Base-by-base conservation (phyloP, 2,329 filamentous ascomycete species). In the Penicillium sp. region DNA sequence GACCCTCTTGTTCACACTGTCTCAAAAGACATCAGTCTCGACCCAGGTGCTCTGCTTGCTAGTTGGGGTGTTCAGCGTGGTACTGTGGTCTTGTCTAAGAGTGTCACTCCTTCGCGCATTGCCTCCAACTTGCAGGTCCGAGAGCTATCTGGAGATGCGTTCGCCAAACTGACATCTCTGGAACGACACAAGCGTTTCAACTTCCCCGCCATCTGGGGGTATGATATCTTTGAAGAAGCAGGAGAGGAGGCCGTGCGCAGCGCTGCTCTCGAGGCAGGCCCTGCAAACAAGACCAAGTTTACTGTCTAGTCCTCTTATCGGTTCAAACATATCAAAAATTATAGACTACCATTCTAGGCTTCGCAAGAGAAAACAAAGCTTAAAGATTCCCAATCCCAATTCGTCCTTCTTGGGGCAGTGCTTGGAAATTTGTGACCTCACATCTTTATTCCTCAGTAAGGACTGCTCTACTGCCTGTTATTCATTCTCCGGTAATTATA, bases 1-100 rank as follows among this genome's bases (percentile, higher is more conserved):
- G 84, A 84, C 67, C 79, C 83, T 0, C 77, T 86, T 5, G 75
- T 86, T 18, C 77, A 83, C 66, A 74, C 87, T 43, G 82, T 88
- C 6, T 80, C 85, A 67, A 83, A 83, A 74, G 82, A 84, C 63
- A 77, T 81, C 29, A 79, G 82, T n/a, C 80, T 80, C 63, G 78
- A 86, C 14, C 77, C 80, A 1, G 81, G 80, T 4, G 80, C 83
- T 62, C 68, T 84, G 3, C 71, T 84, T 4, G 75, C 83, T 42
- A 78, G 76, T 58, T 84, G 81, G 81, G 78, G 74, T 8, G 73
- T 84, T 4, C 78, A 82, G 61, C 71, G 81, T 14, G 81, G 81
- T 1, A 81, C 79, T 0, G 76, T 81, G 18, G 80, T 82, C 5
- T 66, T 84, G 36, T 79, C 81, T 22, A 84, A 84, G 68, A 79